These are phyloP conservation scores for Fraxinus baroniana DNA, from an alignment of 305 asterid species.

Conservation along the genomic window DNA sequence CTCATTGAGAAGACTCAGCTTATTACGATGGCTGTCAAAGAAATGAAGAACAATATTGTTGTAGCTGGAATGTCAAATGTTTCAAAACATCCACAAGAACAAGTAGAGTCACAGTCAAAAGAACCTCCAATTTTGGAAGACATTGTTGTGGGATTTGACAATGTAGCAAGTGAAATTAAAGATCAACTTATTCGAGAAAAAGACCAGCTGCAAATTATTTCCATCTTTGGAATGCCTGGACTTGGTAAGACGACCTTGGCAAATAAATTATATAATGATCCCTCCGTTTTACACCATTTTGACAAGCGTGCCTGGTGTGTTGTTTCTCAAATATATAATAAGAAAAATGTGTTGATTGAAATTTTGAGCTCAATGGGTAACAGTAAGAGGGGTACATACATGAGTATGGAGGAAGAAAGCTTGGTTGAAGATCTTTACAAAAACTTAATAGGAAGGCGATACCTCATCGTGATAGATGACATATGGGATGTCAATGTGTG, in stretches of 20 bases:
- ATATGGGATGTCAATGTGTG: not conserved
- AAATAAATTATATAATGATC: too few species aligned
- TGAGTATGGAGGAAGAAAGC: not conserved
- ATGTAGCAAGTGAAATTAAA: not conserved
- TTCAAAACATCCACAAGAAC: not conserved
- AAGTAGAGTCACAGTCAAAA: not conserved
- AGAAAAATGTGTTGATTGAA: not conserved
- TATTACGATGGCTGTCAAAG: not conserved
- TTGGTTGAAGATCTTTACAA: not conserved
- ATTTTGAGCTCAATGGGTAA: not conserved
- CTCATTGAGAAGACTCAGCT: too few species aligned
- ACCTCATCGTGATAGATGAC: not conserved
- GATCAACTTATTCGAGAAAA: not conserved
- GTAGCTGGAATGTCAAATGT: not conserved
- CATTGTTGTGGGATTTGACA: not conserved
- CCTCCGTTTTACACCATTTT: not conserved
- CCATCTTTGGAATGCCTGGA: not conserved
- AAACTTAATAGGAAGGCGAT: not conserved
- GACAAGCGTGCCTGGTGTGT: not conserved
- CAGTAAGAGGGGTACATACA: not conserved
- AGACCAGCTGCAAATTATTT: not conserved
- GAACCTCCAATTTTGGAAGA: not conserved
- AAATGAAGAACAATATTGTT: too few species aligned
- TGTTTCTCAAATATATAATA: not conserved
- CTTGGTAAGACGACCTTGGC: not conserved